Base-by-base conservation (phyloP, 192 early-diverging fungal species). In the Neocallimastix lanati region DNA sequence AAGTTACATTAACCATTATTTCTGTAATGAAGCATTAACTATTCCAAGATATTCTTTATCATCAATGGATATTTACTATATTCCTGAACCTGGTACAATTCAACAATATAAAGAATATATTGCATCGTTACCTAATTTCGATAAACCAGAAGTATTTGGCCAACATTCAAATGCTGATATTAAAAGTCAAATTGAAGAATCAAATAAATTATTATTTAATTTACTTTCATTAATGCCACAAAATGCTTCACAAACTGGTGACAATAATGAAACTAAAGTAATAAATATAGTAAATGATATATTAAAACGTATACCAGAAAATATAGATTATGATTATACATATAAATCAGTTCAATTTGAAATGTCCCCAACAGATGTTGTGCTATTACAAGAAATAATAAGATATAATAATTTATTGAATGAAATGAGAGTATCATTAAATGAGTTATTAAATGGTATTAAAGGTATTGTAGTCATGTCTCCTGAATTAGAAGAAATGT, bases 91-190 rank as follows among this genome's bases (percentile, higher is more conserved):
- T 13, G 78, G 78, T 16, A 86, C 86, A 25, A 77, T 90, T 28
- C 78, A 76, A 35, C 77, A 28, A 18, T 84, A 86, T 28, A 67
- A 84, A 12, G 89, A 90, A 18, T 90, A 90, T 76, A 85, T 90
- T 27, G 80, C 82, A 58, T 77, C 85, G 27, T 82, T 90, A 28
- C 89, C 89, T 35, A 78, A 40, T 2, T 85, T 84, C 76, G 89
- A 90, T 81, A 88, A 89, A 80, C 89, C 89, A 14, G 89, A 90
- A 80, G 85, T 90, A 0, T 90, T 90, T 89, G 89, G 89, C 1
- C 88, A 90, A 83, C 89, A 90, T 82, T 85, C 88, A 29, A 90
- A 90, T 81, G 89, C 89, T 9, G 89, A 90, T 81, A 90, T 90
- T 77, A 86, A 88, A 7, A 85, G 83, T 78, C 89, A 90, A 81